Percentiles rank a stretch among this genome's conserved stretches.
Evolutionary conservation across 345 rosid species (phyloP).

Genomic region (Eucalyptus viminalis): DNA sequence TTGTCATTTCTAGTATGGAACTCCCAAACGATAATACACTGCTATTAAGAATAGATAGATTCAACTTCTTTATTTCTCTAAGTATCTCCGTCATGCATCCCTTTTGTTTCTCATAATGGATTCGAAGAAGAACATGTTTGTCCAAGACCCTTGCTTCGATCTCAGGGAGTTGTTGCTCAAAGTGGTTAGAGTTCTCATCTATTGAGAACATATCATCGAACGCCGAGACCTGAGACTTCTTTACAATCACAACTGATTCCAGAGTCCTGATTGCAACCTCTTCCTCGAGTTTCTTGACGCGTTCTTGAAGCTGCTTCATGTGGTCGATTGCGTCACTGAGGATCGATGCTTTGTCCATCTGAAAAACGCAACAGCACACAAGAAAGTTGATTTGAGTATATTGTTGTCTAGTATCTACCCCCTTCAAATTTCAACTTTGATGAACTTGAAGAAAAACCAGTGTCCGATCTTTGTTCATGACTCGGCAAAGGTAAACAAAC

Average conservation of each 20-base stretch:
- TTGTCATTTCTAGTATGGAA: slow-evolving; percentile 47
- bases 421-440: not conserved
- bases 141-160: slow-evolving; percentile 55
- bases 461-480: not conserved
- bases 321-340: slow-evolving; percentile 56
- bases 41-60: slow-evolving; percentile 25
- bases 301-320: slow-evolving; percentile 57
- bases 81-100: slow-evolving; percentile 24
- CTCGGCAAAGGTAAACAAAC: not conserved
- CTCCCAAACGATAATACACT: slow-evolving; percentile 45
- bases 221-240: slow-evolving; percentile 22
- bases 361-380: not conserved
- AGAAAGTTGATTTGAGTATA: not conserved
- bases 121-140: slow-evolving; percentile 44
- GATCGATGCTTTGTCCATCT: slow-evolving; percentile 65
- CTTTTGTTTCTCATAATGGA: slow-evolving; percentile 50
- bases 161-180: slow-evolving; percentile 28
- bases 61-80: slow-evolving; percentile 31
- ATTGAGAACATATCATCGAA: slow-evolving; percentile 28
- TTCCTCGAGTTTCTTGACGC: slow-evolving; percentile 38
- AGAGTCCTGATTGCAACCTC: slow-evolving; percentile 25
- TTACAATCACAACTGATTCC: slow-evolving; percentile 44
- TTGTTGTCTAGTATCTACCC: not conserved
- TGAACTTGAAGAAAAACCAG: not conserved
- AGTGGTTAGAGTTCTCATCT: slow-evolving; percentile 5